Percentiles rank a stretch among this genome's conserved stretches.
Conservation (phyloP, 805 yeast genomes). For the Wickerhamiella domercqiae region DNA sequence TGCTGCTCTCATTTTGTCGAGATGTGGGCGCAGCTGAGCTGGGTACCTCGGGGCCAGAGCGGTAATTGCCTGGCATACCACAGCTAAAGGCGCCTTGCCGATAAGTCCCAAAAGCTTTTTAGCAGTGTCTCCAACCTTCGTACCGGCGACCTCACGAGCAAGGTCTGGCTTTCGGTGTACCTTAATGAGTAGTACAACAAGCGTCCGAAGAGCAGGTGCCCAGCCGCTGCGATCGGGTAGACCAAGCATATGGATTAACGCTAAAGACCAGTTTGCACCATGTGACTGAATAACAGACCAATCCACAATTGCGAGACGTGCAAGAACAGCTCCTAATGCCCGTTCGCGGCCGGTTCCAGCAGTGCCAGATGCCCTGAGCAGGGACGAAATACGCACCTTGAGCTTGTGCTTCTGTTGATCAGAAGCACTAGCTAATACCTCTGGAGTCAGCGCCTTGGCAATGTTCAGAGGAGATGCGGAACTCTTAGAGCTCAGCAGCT, state of each 20-base stretch:
- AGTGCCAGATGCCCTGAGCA: constrained; percentile 26
- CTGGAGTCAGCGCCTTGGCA: constrained; percentile 4
- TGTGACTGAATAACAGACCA: constrained; percentile 24
- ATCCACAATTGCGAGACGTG: constrained; percentile 15
- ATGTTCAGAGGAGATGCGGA: constrained; percentile 1
- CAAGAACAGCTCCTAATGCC: constrained; percentile 27
- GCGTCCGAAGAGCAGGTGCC: constrained; percentile 19
- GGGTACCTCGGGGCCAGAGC: constrained; percentile 12
- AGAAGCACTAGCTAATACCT: constrained; percentile 2
- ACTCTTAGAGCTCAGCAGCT: constrained; percentile 6
- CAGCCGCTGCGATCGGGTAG: constrained; percentile 24
- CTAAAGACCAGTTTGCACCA: constrained; percentile 27
- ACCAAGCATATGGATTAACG: constrained; percentile 26
- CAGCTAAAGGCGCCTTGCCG: constrained; percentile 4
- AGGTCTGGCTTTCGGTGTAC: constrained; percentile 65
- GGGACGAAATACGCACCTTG: constrained; percentile 20
- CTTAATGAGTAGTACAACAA: constrained; percentile 15
- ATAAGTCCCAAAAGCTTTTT: constrained; percentile 19
- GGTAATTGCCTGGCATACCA: constrained; percentile 3
- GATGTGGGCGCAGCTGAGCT: constrained; percentile 15
- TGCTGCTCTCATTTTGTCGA: constrained; percentile 10
- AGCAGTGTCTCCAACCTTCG: constrained; percentile 53
- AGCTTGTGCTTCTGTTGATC: constrained; percentile 19
- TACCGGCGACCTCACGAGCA: constrained; percentile 70
- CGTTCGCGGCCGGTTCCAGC: constrained; percentile 11